phyloP scores from a whole-genome alignment of 805 yeast genomes.

The Candida maris region DNA sequence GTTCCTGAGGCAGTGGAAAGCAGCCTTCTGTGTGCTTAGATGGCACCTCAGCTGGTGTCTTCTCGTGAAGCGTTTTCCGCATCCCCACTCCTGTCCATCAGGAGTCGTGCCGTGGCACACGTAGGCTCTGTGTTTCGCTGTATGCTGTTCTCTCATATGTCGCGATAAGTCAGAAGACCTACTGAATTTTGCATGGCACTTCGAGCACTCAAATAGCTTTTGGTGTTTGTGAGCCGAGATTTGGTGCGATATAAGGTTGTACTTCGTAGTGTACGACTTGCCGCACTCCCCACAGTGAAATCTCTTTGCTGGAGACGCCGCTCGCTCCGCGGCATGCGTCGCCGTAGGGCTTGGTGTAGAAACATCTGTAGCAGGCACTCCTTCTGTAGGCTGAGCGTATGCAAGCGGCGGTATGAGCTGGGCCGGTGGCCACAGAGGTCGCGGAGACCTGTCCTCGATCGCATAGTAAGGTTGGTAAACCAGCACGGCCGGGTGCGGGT shows the following conservation, averaged over 20 bases:
- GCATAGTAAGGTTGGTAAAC: too few species aligned
- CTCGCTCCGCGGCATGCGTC: too few species aligned
- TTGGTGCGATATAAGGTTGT: constrained; percentile 26
- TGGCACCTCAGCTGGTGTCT: constrained; percentile 26
- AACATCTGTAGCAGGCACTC: too few species aligned
- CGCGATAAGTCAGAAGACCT: constrained; percentile 23
- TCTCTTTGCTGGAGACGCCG: constrained; percentile 1
- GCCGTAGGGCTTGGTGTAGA: too few species aligned
- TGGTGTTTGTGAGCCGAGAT: constrained; percentile 25
- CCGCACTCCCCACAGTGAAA: constrained; percentile 25
- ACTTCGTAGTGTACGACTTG: constrained; percentile 28
- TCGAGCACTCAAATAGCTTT: constrained; percentile 22
- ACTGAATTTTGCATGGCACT: constrained; percentile 18
- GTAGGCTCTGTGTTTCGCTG: constrained; percentile 19
- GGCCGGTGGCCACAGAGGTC: too few species aligned
- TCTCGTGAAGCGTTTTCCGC: constrained; percentile 23
- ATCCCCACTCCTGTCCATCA: constrained; percentile 24
- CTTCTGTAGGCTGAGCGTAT: too few species aligned
- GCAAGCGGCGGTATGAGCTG: too few species aligned
- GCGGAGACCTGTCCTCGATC: too few species aligned
- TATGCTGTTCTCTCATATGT: constrained; percentile 24
- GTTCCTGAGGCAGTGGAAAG: constrained; percentile 15
- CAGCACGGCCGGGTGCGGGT: too few species aligned
- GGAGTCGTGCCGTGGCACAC: constrained; percentile 21
- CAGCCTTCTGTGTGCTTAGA: constrained; percentile 23